phyloP scores from a whole-genome alignment of 768 basidiomycete species.

The Suillus placidus region DNA sequence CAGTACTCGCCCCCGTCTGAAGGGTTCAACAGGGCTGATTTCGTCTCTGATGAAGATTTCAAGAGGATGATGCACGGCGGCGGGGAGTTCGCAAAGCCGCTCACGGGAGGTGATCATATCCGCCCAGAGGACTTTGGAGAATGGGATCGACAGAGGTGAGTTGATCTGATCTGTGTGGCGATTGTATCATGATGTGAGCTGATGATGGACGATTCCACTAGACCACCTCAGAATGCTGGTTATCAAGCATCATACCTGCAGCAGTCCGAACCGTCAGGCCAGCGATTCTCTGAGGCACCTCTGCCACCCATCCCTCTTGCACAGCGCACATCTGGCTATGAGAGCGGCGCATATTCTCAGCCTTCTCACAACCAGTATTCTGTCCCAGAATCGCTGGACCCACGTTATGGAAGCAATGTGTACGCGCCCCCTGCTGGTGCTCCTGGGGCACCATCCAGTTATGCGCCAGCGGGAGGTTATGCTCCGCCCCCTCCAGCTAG shows the following conservation, averaged over 20 bases:
- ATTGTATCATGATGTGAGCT: not conserved
- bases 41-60: conserved; percentile 32
- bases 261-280: not conserved
- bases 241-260: conserved; percentile 9
- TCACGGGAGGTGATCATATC: not conserved
- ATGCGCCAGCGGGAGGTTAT: conserved; percentile 5
- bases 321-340: not conserved
- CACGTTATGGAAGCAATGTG: not conserved
- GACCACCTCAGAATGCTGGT: conserved; percentile 15
- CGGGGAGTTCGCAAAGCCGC: conserved; percentile 16
- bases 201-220: not conserved
- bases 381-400: not conserved
- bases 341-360: not conserved
- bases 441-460: not conserved
- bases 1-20: conserved; percentile 4
- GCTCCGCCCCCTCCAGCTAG: not conserved
- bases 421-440: conserved; percentile 9
- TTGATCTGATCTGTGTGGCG: not conserved
- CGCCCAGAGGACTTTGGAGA: conserved; percentile 11
- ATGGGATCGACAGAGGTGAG: conserved; percentile 6
- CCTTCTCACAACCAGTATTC: not conserved
- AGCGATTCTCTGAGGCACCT: not conserved
- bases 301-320: conserved; percentile 1
- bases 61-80: conserved; percentile 19
- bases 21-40: conserved; percentile 28